Conservation (phyloP, 2,329 filamentous ascomycete species). For the Mollisiaceae sp. region DNA sequence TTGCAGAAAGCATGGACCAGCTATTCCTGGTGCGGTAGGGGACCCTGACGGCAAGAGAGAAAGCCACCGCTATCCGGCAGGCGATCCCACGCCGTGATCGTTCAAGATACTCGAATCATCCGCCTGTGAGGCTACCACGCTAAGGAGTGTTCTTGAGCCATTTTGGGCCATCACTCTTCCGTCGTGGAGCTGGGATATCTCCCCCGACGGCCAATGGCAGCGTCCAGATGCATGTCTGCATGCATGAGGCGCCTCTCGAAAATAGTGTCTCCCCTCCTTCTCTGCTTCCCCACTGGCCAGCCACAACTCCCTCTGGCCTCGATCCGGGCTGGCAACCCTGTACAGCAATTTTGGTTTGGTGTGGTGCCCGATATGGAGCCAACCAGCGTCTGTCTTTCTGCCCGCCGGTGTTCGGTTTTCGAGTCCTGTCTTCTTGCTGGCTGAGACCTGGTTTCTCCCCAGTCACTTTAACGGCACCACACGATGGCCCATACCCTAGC, state of each 20-base stretch:
- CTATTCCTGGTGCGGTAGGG: constrained; percentile 13
- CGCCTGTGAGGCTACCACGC: constrained; percentile 14
- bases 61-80: constrained; percentile 17
- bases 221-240: constrained; percentile 24
- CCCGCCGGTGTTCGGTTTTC: constrained; percentile 19
- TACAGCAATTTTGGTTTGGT: constrained; percentile 25
- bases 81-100: constrained; percentile 16
- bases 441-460: constrained; percentile 23
- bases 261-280: constrained; percentile 35
- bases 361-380: constrained; percentile 29
- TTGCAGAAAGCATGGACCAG: constrained; percentile 36
- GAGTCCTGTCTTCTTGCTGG: constrained; percentile 19
- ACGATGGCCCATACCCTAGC: constrained; percentile 22
- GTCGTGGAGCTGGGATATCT: constrained; percentile 6
- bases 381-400: constrained; percentile 23
- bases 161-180: constrained; percentile 7
- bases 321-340: constrained; percentile 27
- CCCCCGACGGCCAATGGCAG: not conserved
- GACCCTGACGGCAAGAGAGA: constrained; percentile 13
- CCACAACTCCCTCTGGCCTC: constrained; percentile 27
- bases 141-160: constrained; percentile 7
- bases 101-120: constrained; percentile 21
- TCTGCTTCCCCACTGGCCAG: constrained; percentile 32
- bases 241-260: constrained; percentile 43
- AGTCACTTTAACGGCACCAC: constrained; percentile 25